A percentile compares a stretch with the other conserved stretches of the same genome.
Evolutionary conservation across 257 asterid genomes (phyloP).

Genomic region (Primulina tabacum): DNA sequence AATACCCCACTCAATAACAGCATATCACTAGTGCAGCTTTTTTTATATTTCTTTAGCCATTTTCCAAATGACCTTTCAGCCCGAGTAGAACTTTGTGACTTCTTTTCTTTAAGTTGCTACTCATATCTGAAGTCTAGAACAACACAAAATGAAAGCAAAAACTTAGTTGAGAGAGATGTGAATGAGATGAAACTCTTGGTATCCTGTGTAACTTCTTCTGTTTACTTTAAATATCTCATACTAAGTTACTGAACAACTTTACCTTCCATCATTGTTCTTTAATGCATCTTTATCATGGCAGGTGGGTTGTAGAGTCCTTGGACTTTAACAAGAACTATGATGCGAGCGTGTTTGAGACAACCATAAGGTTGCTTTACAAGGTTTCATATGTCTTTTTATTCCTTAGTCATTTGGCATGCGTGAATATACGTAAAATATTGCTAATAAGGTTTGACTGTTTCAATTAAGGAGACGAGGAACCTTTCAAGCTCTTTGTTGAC

Average conservation of each 20-base stretch:
- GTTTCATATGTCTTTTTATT: constrained; percentile 55
- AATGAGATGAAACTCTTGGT: constrained; percentile 18
- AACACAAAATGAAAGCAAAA: neutral
- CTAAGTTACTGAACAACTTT: constrained; percentile 19
- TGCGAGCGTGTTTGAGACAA: constrained; percentile 99
- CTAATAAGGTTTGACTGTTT: constrained; percentile 17
- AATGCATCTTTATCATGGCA: constrained; percentile 48
- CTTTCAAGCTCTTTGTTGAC: constrained; percentile 25
- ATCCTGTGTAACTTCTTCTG: constrained; percentile 22
- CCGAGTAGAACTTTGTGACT: neutral
- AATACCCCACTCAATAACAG: no score
- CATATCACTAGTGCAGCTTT: neutral
- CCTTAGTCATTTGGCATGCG: constrained; percentile 29
- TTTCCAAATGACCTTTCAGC: constrained; percentile 17
- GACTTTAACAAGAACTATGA: constrained; percentile 94
- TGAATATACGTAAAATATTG: constrained; percentile 17
- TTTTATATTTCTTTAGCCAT: neutral
- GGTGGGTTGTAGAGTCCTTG: constrained; percentile 95
- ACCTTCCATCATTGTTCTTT: constrained; percentile 16
- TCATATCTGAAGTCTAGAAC: constrained; percentile 18
- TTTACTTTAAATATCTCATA: constrained; percentile 5
- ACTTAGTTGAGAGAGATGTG: constrained; percentile 14
- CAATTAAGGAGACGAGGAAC: constrained; percentile 16
- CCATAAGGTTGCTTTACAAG: constrained; percentile 99
- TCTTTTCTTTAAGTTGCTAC: constrained; percentile 12